A percentile compares a stretch with the other conserved stretches of the same genome.
phyloP scores from a whole-genome alignment of 495 filamentous ascomycete genomes.

The Penicillium bovifimosum region DNA sequence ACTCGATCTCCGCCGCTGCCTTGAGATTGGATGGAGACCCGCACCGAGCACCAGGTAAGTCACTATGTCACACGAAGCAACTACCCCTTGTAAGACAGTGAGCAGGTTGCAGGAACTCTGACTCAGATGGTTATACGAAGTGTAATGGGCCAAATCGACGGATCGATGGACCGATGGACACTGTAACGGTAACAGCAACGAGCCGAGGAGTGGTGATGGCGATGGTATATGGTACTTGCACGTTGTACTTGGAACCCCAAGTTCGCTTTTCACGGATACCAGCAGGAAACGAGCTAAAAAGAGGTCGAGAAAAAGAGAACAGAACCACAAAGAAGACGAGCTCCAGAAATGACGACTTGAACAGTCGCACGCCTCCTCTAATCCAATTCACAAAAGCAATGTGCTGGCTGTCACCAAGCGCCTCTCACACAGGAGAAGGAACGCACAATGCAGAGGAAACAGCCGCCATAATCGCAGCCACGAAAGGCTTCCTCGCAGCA shows the following conservation, averaged over 20 bases:
- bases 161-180: slow-evolving; percentile 1
- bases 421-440: neutral
- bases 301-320: neutral
- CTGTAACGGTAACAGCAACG: slow-evolving; percentile 18
- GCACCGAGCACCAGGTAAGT: neutral
- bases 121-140: slow-evolving; percentile 5
- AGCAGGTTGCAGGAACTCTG: neutral
- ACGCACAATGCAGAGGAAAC: slow-evolving; percentile 13
- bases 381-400: slow-evolving; percentile 9
- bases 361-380: neutral
- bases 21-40: neutral
- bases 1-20: neutral
- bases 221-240: neutral
- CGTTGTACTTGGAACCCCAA: neutral
- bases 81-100: neutral
- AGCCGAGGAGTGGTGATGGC: neutral
- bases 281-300: neutral
- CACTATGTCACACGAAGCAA: neutral
- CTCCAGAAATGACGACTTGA: neutral
- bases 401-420: slow-evolving; percentile 19
- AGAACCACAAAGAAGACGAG: neutral
- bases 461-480: slow-evolving; percentile 29
- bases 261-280: neutral
- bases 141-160: slow-evolving; percentile 1
- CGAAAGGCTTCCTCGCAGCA: slow-evolving; percentile 32